A percentile compares a stretch with the other conserved stretches of the same genome.
Evolutionary conservation across 1,284 basidiomycete species (phyloP).

Genomic region (Ustilago vetiveriae): DNA sequence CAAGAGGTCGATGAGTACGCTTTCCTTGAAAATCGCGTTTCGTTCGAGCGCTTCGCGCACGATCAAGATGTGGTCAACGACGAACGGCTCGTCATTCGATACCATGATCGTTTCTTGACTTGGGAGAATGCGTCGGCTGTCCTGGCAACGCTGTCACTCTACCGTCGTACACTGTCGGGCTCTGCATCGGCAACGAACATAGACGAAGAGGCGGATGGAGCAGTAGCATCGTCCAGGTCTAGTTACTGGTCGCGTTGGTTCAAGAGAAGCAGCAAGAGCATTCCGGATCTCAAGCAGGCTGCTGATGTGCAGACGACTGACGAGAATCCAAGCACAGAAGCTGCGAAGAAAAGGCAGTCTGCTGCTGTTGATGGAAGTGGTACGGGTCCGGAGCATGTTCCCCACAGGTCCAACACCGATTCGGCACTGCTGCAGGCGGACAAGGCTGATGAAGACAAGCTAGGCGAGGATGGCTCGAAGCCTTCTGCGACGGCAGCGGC

Average conservation of each 20-base stretch:
- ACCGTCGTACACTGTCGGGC: constrained; percentile 45
- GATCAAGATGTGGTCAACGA: constrained; percentile 70
- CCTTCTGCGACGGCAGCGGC: constrained; percentile 6
- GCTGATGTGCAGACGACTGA: constrained; percentile 12
- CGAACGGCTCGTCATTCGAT: constrained; percentile 70
- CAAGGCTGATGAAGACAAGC: constrained; percentile 10
- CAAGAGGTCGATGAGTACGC: constrained; percentile 62
- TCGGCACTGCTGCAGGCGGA: constrained; percentile 39
- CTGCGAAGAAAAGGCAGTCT: too few relatives aligned
- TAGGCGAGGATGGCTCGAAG: not conserved
- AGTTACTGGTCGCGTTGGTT: constrained; percentile 64
- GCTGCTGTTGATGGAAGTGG: too few relatives aligned
- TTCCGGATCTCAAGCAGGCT: constrained; percentile 30
- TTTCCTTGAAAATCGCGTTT: constrained; percentile 69
- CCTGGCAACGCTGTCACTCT: constrained; percentile 69
- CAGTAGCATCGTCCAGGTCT: constrained; percentile 11
- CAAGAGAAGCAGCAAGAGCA: constrained; percentile 49
- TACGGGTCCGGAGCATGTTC: constrained; percentile 21
- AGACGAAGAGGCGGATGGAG: constrained; percentile 58
- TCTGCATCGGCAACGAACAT: constrained; percentile 11
- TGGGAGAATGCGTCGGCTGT: constrained; percentile 71
- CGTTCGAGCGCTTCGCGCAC: constrained; percentile 70
- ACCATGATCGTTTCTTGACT: constrained; percentile 69
- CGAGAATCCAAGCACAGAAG: not conserved
- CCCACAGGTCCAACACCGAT: constrained; percentile 46